These are phyloP conservation scores for Talaromyces islandicus DNA, from an alignment of 2,329 filamentous ascomycete genomes.

Conservation along the genomic window DNA sequence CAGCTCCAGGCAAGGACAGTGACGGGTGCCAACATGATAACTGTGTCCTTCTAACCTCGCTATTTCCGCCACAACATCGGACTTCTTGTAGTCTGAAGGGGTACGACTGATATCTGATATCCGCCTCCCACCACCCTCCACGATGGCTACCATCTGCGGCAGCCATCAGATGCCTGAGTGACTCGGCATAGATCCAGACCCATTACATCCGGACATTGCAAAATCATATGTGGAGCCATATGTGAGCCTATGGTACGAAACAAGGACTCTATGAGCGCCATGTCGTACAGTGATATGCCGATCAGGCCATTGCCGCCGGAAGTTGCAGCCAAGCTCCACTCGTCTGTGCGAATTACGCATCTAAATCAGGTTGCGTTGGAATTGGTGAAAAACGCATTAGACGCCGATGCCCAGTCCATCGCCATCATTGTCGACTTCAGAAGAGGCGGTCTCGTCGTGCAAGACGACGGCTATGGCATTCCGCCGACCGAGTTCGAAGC, in stretches of 20 bases:
- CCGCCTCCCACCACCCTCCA: background rate
- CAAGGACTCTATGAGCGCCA: background rate
- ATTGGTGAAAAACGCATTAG: constrained; percentile 76
- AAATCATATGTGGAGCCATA: background rate
- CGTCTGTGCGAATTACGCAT: constrained; percentile 71
- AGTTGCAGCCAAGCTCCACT: constrained; percentile 73
- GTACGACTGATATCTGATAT: background rate
- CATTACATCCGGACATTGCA: background rate
- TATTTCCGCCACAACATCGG: background rate
- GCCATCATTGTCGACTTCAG: constrained; percentile 67
- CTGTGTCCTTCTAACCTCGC: background rate
- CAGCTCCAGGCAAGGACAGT: background rate
- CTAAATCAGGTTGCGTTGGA: constrained; percentile 66
- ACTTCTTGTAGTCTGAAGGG: background rate
- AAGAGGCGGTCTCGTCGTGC: constrained; percentile 69
- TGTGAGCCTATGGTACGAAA: background rate
- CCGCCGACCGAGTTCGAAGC: constrained; percentile 63
- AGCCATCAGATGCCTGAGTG: background rate
- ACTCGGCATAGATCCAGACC: background rate
- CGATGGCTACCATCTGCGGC: background rate
- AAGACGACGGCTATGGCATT: constrained; percentile 83
- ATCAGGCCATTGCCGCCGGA: constrained; percentile 66
- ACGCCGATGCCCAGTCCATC: constrained; percentile 66
- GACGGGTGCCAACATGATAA: background rate
- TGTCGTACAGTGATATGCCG: constrained; percentile 19